Evolutionary conservation across 257 asterid species (phyloP), one percentile per base, ranked within the genome.

Genomic region (Capsicum pubescens): DNA sequence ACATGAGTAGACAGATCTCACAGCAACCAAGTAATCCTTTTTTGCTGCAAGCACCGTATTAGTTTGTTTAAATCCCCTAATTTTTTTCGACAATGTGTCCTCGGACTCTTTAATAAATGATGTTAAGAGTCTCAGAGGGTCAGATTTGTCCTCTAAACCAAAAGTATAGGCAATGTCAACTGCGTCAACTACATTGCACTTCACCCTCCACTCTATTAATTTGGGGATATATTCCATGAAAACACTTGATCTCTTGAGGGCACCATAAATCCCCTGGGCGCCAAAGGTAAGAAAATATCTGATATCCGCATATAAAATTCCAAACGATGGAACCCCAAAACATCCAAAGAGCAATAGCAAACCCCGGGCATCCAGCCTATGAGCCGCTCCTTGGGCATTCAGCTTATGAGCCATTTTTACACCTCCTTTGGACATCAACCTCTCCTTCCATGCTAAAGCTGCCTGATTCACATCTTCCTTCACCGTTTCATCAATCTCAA

Each of bases 401-500:
- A 90, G 89, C 86, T 89, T 81, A 81, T 82, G 57, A 68, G 98
- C 93, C 84, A 71, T 87, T 15, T 82, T 80, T 76, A 94, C 16
- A 39, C 98, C 98, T 79, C 98, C 97, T 90, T 95, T 97, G 46
- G 50, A 44, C 66, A 91, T 17, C 91, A 95, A 60, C 84, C 98
- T 90, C 89, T 90, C 93, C 89, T 89, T 90, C 98, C 99, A 94
- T 32, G 90, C 89, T 80, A 90, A 32, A 35, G 97, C 96, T 0
- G 93, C 92, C 13, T 57, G 42, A 70, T 85, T 90, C 0, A 98
- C 92, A 85, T 94, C 97, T 82, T 84, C 89, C 86, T 84, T 91
- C 85, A 91, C 85, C 15, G 74, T 84, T 87, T 87, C 79, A 36
- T 87, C 92, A 86, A 89, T 87, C 76, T 44, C 81, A 72, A 83